Percentiles rank a stretch among this genome's conserved stretches.
These are phyloP conservation scores for Purshia tridentata DNA, from an alignment of 306 rosid genomes.

Conservation along the genomic window DNA sequence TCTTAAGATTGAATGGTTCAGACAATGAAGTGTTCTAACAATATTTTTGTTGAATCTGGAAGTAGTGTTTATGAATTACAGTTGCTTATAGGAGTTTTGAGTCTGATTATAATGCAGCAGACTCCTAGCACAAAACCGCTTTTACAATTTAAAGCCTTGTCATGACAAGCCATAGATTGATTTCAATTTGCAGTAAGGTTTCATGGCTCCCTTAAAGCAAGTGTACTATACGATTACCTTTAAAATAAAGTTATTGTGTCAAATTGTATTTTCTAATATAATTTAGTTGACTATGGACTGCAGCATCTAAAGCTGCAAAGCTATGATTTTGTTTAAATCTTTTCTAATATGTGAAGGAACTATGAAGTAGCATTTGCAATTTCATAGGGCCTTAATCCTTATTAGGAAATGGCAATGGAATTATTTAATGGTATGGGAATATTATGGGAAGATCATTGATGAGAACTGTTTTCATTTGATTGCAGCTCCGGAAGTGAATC, in stretches of 20 bases:
- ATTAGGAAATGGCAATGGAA: not conserved
- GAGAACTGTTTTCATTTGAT: not conserved
- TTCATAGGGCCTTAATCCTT: not conserved
- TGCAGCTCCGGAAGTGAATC: constrained; percentile 56
- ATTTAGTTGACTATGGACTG: not conserved
- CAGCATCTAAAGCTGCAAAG: not conserved
- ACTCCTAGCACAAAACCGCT: not conserved
- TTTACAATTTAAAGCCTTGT: not conserved
- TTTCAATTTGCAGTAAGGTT: not conserved
- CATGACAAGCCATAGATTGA: not conserved
- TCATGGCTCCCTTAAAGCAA: too few relatives aligned
- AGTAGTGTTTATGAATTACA: not conserved
- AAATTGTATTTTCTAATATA: not conserved
- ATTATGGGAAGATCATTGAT: not conserved
- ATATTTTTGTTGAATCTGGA: not conserved
- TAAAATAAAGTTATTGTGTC: not conserved
- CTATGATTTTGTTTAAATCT: not conserved
- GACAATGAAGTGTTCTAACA: not conserved
- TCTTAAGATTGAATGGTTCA: not conserved
- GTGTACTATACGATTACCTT: not conserved
- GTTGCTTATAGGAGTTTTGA: not conserved
- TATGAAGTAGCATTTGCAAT: not conserved
- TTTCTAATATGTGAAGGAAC: not conserved
- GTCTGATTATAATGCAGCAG: not conserved
- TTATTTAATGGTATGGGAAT: not conserved